Evolutionary conservation across 2,329 filamentous ascomycete genomes (phyloP).

Genomic region (Chalaropsis ovoidea): DNA sequence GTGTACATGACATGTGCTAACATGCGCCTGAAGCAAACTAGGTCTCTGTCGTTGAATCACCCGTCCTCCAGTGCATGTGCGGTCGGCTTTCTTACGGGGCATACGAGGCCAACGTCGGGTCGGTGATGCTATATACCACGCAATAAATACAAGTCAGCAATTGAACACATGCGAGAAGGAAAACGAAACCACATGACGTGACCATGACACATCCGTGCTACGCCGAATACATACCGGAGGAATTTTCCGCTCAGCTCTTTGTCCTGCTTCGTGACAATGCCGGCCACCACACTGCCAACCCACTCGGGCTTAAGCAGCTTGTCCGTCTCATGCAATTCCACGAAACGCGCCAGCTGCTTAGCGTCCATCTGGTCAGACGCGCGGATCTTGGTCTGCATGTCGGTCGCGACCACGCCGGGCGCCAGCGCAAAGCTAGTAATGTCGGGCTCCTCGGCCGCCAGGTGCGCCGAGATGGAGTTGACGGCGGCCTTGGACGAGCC

Average conservation of each 20-base stretch:
- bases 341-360: constrained; percentile 56
- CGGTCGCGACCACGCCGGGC: constrained; percentile 76
- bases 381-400: constrained; percentile 78
- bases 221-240: constrained; percentile 44
- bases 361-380: constrained; percentile 46
- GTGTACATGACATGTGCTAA: not conserved
- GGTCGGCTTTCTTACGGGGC: not conserved
- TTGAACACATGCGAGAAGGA: not conserved
- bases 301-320: constrained; percentile 69
- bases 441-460: constrained; percentile 65
- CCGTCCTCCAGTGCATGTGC: not conserved
- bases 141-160: not conserved
- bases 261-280: constrained; percentile 55
- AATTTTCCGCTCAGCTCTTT: constrained; percentile 65
- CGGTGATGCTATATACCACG: constrained; percentile 19
- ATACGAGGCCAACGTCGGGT: constrained; percentile 43
- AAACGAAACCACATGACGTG: not conserved
- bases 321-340: constrained; percentile 57
- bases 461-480: constrained; percentile 65
- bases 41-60: constrained; percentile 26
- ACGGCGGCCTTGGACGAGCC: constrained; percentile 73
- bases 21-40: constrained; percentile 20
- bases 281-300: constrained; percentile 77
- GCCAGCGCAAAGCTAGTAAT: constrained; percentile 63
- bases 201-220: not conserved